Base-by-base conservation (phyloP, 495 filamentous ascomycete genomes). In the Trichoderma erinaceum region DNA sequence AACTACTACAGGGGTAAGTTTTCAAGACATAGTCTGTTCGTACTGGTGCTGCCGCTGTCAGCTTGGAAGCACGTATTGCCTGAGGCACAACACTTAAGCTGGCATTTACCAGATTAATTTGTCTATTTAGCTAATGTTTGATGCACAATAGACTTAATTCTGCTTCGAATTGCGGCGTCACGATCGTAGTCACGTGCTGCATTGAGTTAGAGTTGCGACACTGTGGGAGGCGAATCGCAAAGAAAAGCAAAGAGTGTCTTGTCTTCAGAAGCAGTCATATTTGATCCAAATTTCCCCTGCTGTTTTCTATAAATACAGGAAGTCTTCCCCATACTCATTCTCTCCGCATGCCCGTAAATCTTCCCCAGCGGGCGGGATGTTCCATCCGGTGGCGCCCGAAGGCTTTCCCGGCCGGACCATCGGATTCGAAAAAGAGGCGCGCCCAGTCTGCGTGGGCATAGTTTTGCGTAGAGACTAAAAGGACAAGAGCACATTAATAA, bases 401-500 rank as follows among this genome's bases (percentile, higher is more conserved):
- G 56, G 56, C 56, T 16, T 46, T 32, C 56, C 56, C 52, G 52
- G 8, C 25, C 56, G 56, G 56, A 32, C 25, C 56, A 15, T 27
- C 56, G 56, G 56, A 61, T 61, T 61, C 56, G 21, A 21, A 23
- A 11, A 25, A 56, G 21, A 29, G 29, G 29, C 29, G 8, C 48
- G 48, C 48, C 48, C 48, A 52, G n/a, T 46, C 43, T n/a, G 18
- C 18, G 48, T 21, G 6, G 18, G 21, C 11, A 52, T 21, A 52
- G 48, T 52, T 38, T 38, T 21, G 3, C 56, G 3, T 15, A 35
- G 56, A 29, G n/a, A 61, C 56, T 27, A 61, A 25, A 32, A 4
- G 29, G 56, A 32, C 56, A 21, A 21, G 18, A 23, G 8, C 8
- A 61, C 56, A 61, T 61, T 61, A 66, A 43, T 48, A 66, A 66